Conservation (phyloP, 2,329 filamentous ascomycete species). For the Talaromyces pinophilus region DNA sequence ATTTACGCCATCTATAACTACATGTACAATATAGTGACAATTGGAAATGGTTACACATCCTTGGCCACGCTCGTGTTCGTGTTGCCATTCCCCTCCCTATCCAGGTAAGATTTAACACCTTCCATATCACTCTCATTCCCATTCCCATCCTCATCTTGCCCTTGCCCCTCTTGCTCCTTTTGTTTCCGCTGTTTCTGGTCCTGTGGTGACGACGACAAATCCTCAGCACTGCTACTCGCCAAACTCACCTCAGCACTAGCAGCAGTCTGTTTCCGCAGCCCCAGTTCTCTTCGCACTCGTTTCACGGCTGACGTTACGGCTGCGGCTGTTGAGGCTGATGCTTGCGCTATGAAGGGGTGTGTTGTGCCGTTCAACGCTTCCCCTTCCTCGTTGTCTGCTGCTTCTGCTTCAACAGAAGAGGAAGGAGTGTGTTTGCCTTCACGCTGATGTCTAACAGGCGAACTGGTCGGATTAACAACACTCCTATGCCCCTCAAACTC, state of each 20-base stretch:
- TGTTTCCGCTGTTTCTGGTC: constrained; percentile 25
- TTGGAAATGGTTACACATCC: background rate
- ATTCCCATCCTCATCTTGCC: constrained; percentile 26
- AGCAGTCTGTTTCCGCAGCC: constrained; percentile 65
- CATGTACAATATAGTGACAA: background rate
- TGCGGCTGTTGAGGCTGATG: constrained; percentile 25
- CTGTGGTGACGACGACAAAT: constrained; percentile 26
- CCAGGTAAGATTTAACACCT: constrained; percentile 42
- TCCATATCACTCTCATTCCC: constrained; percentile 39
- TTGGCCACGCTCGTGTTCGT: background rate
- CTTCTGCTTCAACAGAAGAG: background rate
- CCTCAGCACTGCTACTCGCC: constrained; percentile 69
- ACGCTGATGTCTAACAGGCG: background rate
- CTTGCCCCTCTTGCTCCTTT: constrained; percentile 27
- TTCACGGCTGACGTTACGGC: constrained; percentile 20
- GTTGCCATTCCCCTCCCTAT: background rate
- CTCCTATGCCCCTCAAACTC: constrained; percentile 25
- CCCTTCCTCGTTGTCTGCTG: constrained; percentile 24
- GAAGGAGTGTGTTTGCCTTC: too few relatives aligned
- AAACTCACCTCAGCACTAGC: constrained; percentile 68
- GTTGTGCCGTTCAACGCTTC: background rate
- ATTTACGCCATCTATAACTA: background rate
- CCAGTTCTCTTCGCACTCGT: constrained; percentile 55
- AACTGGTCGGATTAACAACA: constrained; percentile 12
- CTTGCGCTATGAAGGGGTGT: constrained; percentile 23